Base-by-base conservation (phyloP, 306 rosid species). In the Quercus rubra region DNA sequence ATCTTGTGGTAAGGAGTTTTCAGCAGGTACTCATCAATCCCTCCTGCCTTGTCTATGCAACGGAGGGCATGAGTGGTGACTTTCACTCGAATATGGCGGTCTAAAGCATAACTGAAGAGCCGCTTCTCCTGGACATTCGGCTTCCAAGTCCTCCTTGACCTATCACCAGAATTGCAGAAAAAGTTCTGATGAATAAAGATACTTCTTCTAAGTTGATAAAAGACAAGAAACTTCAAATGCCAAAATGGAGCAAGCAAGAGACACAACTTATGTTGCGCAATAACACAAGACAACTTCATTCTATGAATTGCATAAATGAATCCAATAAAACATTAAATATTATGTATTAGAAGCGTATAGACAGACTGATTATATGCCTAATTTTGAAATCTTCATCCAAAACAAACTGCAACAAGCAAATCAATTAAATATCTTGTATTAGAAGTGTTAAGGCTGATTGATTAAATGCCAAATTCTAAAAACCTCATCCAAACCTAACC, bases 71-170 rank as follows among this genome's bases (percentile, higher is more conserved):
- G 97, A 21, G 98, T 95, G 68, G 94, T 90, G 59, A 95, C 96
- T 88, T 95, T 92, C 5, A 91, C 92, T 62, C 97, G 87, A 82
- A 95, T 87, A 20, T 92, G 99, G 33, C 95, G 89, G 84, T 95
- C 98, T 49, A 95, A 86, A 71, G 90, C 82, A 80, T 95, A 95
- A 77, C 99, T 95, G 77, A 95, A 95, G 70, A 95, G 98, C 75
- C 98, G 87, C 87, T 95, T 95, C 67, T 84, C 94, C 86, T 95
- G 99, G 69, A 93, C 93, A 82, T 95, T 95, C 6, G 98, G 98
- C 78, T 95, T 95, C 99, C 99, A 95, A 49, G 64, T 58, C 89
- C 99, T 92, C 87, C 87, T 91, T 38, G 96, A 58, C 90, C 99
- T 93, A 52, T 84, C 76, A 82, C 62, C 74, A 70, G 6, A 82